These are phyloP conservation scores for Termitomyces heimii DNA, from an alignment of 768 basidiomycete genomes.

Conservation along the genomic window DNA sequence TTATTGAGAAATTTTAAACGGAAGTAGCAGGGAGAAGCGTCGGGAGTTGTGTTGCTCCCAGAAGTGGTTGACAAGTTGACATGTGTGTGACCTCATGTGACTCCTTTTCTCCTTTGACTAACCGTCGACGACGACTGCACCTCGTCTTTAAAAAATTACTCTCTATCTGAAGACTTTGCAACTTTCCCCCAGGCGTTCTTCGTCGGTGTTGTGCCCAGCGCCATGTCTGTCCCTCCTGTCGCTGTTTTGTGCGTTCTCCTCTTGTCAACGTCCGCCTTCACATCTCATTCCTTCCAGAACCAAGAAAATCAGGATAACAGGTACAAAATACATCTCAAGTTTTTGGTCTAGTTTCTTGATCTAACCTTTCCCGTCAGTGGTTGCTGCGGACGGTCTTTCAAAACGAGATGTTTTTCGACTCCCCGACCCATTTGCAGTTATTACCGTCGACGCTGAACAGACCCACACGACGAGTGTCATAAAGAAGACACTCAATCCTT, in stretches of 20 bases:
- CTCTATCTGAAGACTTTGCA: background rate
- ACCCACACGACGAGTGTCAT: slow-evolving; percentile 96
- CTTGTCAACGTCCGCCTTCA: background rate
- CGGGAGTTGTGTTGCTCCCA: background rate
- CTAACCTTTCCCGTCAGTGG: slow-evolving; percentile 46
- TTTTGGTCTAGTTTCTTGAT: background rate
- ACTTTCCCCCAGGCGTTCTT: background rate
- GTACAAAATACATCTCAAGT: slow-evolving; percentile 28
- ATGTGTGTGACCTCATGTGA: slow-evolving; percentile 10
- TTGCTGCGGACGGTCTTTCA: slow-evolving; percentile 90
- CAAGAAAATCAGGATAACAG: slow-evolving; percentile 78
- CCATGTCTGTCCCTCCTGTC: slow-evolving; percentile 42
- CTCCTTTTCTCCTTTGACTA: slow-evolving; percentile 5
- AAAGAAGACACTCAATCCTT: slow-evolving; percentile 91
- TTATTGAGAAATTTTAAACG: background rate
- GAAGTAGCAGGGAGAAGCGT: background rate
- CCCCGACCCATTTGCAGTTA: slow-evolving; percentile 96
- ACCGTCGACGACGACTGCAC: slow-evolving; percentile 5
- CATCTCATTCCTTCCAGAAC: slow-evolving; percentile 26
- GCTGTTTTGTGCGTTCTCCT: slow-evolving; percentile 33
- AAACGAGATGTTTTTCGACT: slow-evolving; percentile 96
- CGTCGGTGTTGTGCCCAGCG: background rate
- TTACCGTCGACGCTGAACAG: slow-evolving; percentile 97
- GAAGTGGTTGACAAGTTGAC: background rate
- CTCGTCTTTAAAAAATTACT: background rate